Evolutionary conservation across 2,329 filamentous ascomycete species (phyloP).

Genomic region (Penicillium sp.): DNA sequence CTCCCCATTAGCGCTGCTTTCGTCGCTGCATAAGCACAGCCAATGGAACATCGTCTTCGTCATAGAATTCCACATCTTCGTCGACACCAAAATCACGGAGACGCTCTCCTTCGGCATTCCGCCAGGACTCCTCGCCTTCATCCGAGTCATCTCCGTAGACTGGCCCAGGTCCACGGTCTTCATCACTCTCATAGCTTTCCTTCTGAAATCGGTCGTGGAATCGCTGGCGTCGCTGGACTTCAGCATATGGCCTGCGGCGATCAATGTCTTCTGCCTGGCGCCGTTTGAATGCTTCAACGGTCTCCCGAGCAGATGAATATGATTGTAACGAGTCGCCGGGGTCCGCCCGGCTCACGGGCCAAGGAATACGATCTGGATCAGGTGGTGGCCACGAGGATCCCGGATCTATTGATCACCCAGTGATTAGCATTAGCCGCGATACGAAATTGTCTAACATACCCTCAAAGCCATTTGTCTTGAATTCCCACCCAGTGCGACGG

Average conservation of each 20-base stretch:
- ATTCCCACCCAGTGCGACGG: constrained; percentile 48
- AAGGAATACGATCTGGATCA: constrained; percentile 51
- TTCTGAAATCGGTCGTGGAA: constrained; percentile 42
- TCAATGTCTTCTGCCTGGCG: constrained; percentile 55
- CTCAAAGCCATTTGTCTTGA: constrained; percentile 63
- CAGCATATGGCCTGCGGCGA: constrained; percentile 38
- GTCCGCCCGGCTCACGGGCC: constrained; percentile 25
- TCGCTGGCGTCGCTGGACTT: constrained; percentile 40
- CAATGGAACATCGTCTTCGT: constrained; percentile 62
- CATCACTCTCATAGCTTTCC: constrained; percentile 14
- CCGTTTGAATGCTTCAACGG: constrained; percentile 54
- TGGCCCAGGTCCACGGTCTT: constrained; percentile 20
- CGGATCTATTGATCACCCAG: constrained; percentile 27
- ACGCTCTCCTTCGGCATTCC: constrained; percentile 62
- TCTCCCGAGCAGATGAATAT: constrained; percentile 39
- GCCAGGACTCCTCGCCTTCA: constrained; percentile 62
- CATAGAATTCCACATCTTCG: constrained; percentile 64
- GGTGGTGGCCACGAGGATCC: constrained; percentile 48
- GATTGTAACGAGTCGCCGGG: constrained; percentile 26
- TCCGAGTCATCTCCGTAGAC: constrained; percentile 25
- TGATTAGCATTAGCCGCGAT: background rate
- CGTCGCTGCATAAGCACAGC: constrained; percentile 51
- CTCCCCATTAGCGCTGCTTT: background rate
- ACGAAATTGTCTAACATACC: constrained; percentile 31
- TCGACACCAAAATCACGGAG: constrained; percentile 66